A percentile compares a stretch with the other conserved stretches of the same genome.
Conservation (phyloP, 306 rosid species). For the Lathyrus sativus region DNA sequence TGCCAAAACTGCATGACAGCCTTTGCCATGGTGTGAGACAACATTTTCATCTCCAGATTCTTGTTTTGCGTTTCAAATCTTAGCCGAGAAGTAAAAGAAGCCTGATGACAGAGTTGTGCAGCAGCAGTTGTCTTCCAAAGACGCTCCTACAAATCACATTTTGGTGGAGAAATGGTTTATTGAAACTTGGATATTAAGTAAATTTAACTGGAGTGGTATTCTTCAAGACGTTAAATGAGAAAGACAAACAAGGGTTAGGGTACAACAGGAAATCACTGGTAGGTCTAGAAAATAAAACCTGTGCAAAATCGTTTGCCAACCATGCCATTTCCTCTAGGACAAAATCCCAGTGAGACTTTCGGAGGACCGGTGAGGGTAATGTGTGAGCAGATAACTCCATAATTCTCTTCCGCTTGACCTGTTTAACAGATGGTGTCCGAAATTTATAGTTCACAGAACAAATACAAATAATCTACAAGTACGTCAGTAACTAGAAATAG, state of each 20-base stretch:
- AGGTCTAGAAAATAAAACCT: constrained; percentile 62
- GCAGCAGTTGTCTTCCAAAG: constrained; percentile 94
- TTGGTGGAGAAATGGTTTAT: constrained; percentile 24
- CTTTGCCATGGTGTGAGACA: constrained; percentile 80
- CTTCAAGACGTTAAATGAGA: constrained; percentile 13
- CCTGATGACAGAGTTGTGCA: constrained; percentile 71
- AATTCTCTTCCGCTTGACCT: constrained; percentile 96
- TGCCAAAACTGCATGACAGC: constrained; percentile 93
- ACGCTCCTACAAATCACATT: constrained; percentile 70
- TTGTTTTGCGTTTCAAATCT: constrained; percentile 64
- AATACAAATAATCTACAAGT: constrained; percentile 29
- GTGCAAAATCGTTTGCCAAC: constrained; percentile 98
- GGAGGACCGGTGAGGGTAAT: constrained; percentile 54
- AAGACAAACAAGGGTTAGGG: background rate
- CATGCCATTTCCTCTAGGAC: constrained; percentile 97
- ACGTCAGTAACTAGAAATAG: constrained; percentile 26
- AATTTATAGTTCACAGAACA: constrained; percentile 33
- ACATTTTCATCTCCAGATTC: constrained; percentile 54
- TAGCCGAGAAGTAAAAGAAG: constrained; percentile 66
- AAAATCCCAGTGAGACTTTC: constrained; percentile 90
- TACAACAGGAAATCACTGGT: background rate
- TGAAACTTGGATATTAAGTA: constrained; percentile 18
- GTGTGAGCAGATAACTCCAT: constrained; percentile 72
- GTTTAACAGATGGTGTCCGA: constrained; percentile 41
- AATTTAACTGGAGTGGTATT: background rate